Percentiles rank a stretch among this genome's conserved stretches.
Conservation (phyloP, 2,329 filamentous ascomycete genomes). For the Fusarium verrucosum region DNA sequence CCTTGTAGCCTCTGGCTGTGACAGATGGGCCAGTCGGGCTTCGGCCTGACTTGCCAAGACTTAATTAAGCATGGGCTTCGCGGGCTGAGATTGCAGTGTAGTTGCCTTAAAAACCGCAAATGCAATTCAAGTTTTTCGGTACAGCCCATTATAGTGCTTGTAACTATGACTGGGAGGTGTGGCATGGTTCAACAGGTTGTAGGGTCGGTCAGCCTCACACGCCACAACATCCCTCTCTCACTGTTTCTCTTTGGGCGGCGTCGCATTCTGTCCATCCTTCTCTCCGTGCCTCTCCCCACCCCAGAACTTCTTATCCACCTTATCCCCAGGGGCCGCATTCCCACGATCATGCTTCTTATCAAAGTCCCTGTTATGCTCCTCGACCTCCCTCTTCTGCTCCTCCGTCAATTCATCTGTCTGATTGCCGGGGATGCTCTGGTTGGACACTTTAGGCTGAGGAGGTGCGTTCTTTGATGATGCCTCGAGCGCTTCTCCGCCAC, state of each 20-base stretch:
- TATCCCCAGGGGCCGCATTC: constrained; percentile 54
- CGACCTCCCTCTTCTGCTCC: constrained; percentile 65
- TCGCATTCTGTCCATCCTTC: background rate
- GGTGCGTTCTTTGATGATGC: constrained; percentile 49
- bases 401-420: constrained; percentile 51
- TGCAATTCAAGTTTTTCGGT: too few relatives aligned
- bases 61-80: too few relatives aligned
- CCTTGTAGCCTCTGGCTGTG: too few relatives aligned
- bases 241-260: background rate
- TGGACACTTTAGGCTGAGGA: constrained; percentile 62
- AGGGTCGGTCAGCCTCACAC: too few relatives aligned
- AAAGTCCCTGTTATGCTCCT: constrained; percentile 67
- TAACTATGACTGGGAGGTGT: too few relatives aligned
- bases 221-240: background rate
- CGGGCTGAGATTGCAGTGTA: too few relatives aligned
- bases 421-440: constrained; percentile 55
- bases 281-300: constrained; percentile 21
- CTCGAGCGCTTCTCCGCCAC: constrained; percentile 51
- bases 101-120: too few relatives aligned
- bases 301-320: constrained; percentile 67
- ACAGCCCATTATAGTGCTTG: too few relatives aligned
- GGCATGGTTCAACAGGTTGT: too few relatives aligned
- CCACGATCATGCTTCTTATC: constrained; percentile 62
- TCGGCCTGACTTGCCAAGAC: too few relatives aligned
- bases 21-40: too few relatives aligned